Percentiles rank a stretch among this genome's conserved stretches.
Evolutionary conservation across 164 flowering plant genomes (phyloP).

Genomic region (Buxus sempervirens): DNA sequence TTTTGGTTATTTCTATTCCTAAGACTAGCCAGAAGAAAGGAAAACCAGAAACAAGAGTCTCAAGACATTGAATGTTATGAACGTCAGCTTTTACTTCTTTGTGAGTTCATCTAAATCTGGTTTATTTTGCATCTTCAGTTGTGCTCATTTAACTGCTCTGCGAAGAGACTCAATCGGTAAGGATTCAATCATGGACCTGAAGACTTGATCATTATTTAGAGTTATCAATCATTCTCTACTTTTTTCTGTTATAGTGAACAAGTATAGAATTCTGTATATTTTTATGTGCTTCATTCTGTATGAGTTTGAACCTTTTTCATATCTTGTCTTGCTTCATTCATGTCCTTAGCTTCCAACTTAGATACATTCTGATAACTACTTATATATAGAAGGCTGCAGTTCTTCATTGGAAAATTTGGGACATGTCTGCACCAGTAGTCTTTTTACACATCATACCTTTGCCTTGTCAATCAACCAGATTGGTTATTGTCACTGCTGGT

Average conservation of each 20-base stretch:
- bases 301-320: neutral
- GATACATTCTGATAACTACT: neutral
- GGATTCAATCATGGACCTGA: neutral
- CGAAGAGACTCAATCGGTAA: constrained; percentile 90
- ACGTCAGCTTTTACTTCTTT: neutral
- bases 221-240: too few species aligned
- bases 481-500: too few species aligned
- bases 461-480: too few species aligned
- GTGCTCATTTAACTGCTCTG: constrained; percentile 89
- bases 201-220: neutral
- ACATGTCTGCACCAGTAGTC: too few species aligned
- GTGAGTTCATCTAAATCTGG: neutral
- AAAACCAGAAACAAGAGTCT: neutral
- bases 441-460: too few species aligned
- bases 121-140: constrained; percentile 46
- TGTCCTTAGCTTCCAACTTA: neutral
- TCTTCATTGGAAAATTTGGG: too few species aligned
- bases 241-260: too few species aligned
- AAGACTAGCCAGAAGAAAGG: neutral
- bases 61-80: neutral
- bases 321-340: neutral
- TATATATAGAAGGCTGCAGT: too few species aligned
- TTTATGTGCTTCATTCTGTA: neutral
- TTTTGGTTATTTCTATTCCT: neutral
- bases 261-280: neutral